Evolutionary conservation across 2,329 filamentous ascomycete genomes (phyloP), one percentile per base, ranked within the genome.

Genomic region (Fusarium staphyleae): DNA sequence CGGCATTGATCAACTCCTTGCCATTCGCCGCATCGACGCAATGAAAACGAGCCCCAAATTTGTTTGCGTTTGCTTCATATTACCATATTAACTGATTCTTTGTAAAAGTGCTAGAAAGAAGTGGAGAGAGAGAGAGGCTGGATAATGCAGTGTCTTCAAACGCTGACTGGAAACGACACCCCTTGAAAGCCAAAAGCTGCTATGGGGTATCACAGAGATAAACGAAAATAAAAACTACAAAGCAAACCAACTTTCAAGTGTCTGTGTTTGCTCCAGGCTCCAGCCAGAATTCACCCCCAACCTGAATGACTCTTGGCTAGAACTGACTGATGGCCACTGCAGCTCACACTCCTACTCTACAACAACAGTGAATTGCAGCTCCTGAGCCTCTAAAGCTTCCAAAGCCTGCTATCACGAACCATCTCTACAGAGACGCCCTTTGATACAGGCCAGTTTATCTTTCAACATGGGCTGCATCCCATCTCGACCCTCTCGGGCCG

Each of bases 1-100:
- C 19, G 42, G 49, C 42, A 54, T 55, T 55, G 11, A 32, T 14
- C 16, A 39, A 39, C 7, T 13, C 39, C 43, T 49, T 42, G 34
- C 40, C 33, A 41, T 32, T 58, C 8, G 6, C 19, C 4, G 9
- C 22, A 24, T 5, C 7, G 13, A 8, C 13, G 44, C 15, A 40
- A 39, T 43, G 24, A 19, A 18, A 34, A 13, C 8, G 4, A 7
- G 19, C 19, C 7, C 4, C 19, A 4, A 22, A 22, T 22, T 22
- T 24, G 22, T 24, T 24, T 24, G 4, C 22, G 7, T 4, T 9
- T 24, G 22, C 7, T 6, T 5, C 8, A 8, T 24, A n/a, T n/a
- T n/a, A n/a, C n/a, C n/a, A n/a, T n/a, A n/a, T n/a, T n/a, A n/a
- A n/a, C n/a, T 24, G 22, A 24, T 24, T 24, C 22, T 24, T 24